Evolutionary conservation across 768 basidiomycete genomes (phyloP), one percentile per base, ranked within the genome.

Genomic region (Cantharellus cinnabarinus): DNA sequence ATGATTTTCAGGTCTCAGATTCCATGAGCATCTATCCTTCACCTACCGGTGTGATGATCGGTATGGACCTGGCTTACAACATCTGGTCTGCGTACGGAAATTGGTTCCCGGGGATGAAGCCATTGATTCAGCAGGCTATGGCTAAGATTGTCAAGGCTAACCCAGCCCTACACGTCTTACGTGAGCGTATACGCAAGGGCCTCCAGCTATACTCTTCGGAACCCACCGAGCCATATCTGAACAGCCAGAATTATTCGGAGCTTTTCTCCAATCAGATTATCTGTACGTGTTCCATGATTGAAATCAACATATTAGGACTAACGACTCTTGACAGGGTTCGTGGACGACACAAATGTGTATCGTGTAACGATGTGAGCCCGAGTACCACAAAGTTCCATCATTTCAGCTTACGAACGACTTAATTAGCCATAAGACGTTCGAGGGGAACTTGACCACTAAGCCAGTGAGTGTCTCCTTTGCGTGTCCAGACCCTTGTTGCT

Each of bases 111-210:
- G 94, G 95, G 52, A 80, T 97, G 78, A 98, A 98, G 72, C 93
- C 93, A 3, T 77, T 99, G 62, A 83, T 99, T 60, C 94, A 95
- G 69, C 93, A 95, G 71, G 95, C 94, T 3, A 95, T 99, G 91
- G 90, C 87, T 7, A 99, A 98, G 77, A 86, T 99, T 70, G 94
- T 98, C 90, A 99, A 99, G 72, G 95, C 95, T 57, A 98, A 99
- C 67, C 95, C 95, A 35, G 95, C 95, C 10, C 83, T 85, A 58
- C 95, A 98, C 68, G 95, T 99, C 48, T 74, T 99, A 59, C 87
- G 95, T 58, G 95, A 99, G 73, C 95, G 95, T 72, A 97, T 99
- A 66, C 81, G 95, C 65, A 99, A 99, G 72, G 94, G 93, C 70
- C 78, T 99, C 29, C 95, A 98, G 69, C 75, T 99, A 20, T 99